Conservation (phyloP, 768 basidiomycete genomes). For the Ramaria sp. region DNA sequence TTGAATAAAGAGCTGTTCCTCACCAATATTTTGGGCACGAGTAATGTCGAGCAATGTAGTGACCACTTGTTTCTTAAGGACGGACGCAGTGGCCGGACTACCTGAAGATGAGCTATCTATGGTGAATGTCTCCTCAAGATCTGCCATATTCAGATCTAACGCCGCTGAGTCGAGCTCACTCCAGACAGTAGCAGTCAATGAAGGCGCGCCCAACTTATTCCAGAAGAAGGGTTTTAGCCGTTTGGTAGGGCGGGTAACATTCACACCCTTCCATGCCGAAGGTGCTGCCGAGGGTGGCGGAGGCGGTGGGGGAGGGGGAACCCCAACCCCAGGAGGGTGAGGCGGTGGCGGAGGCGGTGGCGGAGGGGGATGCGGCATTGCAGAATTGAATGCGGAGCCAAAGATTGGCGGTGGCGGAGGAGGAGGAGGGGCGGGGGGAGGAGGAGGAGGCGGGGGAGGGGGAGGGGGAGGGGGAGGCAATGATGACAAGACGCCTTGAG, state of each 20-base stretch:
- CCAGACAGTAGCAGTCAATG: slow-evolving; percentile 56
- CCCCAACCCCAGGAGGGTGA: slow-evolving; percentile 9
- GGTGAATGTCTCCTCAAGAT: slow-evolving; percentile 65
- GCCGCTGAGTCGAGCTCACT: slow-evolving; percentile 32
- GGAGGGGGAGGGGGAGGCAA: slow-evolving; percentile 4
- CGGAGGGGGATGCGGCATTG: slow-evolving; percentile 27
- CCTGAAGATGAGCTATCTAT: slow-evolving; percentile 37
- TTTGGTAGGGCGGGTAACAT: slow-evolving; percentile 36
- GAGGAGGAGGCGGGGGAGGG: slow-evolving; percentile 10
- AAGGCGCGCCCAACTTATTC: slow-evolving; percentile 56
- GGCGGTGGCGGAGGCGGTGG: slow-evolving; percentile 23
- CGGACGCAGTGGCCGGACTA: slow-evolving; percentile 27
- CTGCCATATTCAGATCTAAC: slow-evolving; percentile 46
- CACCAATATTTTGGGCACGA: slow-evolving; percentile 77
- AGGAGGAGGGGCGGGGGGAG: slow-evolving; percentile 20
- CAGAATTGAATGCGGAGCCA: slow-evolving; percentile 21
- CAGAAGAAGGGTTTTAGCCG: slow-evolving; percentile 83
- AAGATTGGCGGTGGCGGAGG: slow-evolving; percentile 25
- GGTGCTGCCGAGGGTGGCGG: slow-evolving; percentile 19
- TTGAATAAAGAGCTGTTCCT: slow-evolving; percentile 13
- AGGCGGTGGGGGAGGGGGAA: slow-evolving; percentile 14
- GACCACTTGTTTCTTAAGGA: slow-evolving; percentile 46
- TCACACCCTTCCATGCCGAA: slow-evolving; percentile 17
- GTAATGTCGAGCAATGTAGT: slow-evolving; percentile 71
- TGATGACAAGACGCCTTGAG: background rate